These are phyloP conservation scores for Trifolium dubium DNA, from an alignment of 306 rosid species.

Conservation along the genomic window DNA sequence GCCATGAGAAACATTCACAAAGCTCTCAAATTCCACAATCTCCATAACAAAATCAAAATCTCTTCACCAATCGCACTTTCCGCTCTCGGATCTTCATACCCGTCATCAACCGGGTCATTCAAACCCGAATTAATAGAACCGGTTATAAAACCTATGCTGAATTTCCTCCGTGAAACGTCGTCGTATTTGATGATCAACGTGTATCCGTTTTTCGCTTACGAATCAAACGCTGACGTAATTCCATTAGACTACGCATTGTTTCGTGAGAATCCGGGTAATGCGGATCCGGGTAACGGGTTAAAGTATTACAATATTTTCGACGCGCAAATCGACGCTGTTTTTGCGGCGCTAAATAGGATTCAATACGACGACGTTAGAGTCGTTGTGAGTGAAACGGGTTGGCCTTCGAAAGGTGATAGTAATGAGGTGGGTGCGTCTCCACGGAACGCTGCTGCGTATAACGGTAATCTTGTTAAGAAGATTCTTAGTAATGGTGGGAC, in stretches of 20 bases:
- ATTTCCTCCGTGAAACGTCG: slow-evolving; percentile 75
- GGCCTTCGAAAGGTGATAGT: slow-evolving; percentile 88
- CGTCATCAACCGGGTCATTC: slow-evolving; percentile 88
- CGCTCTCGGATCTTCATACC: slow-evolving; percentile 84
- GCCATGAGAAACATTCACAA: slow-evolving; percentile 86
- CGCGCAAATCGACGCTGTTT: slow-evolving; percentile 97
- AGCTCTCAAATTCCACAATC: slow-evolving; percentile 59
- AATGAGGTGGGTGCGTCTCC: slow-evolving; percentile 78
- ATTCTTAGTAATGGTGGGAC: slow-evolving; percentile 77
- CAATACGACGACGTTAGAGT: slow-evolving; percentile 74
- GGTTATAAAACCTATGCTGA: slow-evolving; percentile 79
- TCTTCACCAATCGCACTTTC: slow-evolving; percentile 94
- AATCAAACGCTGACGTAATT: slow-evolving; percentile 86
- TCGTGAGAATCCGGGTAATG: slow-evolving; percentile 75
- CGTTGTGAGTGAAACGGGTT: slow-evolving; percentile 86
- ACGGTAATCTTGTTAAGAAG: slow-evolving; percentile 86
- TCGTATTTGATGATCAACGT: slow-evolving; percentile 91
- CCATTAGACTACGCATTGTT: slow-evolving; percentile 87
- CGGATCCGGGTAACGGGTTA: slow-evolving; percentile 84
- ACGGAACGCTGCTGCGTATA: slow-evolving; percentile 85
- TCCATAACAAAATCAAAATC: slow-evolving; percentile 64
- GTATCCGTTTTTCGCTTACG: slow-evolving; percentile 92
- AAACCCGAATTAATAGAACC: slow-evolving; percentile 68
- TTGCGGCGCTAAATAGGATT: slow-evolving; percentile 66
- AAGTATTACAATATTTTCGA: slow-evolving; percentile 78